These are phyloP conservation scores for Irpex rosettiformis DNA, from an alignment of 1,284 basidiomycete genomes.

Conservation along the genomic window DNA sequence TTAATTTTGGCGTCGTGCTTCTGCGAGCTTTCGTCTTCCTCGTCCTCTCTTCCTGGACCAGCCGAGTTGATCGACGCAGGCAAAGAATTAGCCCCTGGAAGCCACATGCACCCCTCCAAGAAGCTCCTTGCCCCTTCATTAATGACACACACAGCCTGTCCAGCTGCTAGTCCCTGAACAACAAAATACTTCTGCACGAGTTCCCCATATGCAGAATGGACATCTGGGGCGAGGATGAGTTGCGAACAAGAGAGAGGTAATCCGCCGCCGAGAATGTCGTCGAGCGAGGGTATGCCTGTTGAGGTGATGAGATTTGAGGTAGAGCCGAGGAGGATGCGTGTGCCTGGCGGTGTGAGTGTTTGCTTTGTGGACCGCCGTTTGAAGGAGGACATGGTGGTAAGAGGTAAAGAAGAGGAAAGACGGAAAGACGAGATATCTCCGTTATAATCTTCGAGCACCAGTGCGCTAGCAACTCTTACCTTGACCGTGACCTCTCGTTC, in stretches of 20 bases:
- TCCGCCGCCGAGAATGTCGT: conserved; percentile 93
- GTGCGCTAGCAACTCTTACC: background rate
- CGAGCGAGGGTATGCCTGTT: conserved; percentile 91
- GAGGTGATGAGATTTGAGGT: conserved; percentile 68
- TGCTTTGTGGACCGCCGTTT: conserved; percentile 60
- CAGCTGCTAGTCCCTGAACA: conserved; percentile 77
- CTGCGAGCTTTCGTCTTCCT: conserved; percentile 32
- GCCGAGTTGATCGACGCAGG: background rate
- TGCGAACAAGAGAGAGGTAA: conserved; percentile 81
- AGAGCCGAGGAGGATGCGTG: conserved; percentile 62
- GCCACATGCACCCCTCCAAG: conserved; percentile 79
- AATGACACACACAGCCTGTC: conserved; percentile 71
- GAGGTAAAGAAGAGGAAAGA: background rate
- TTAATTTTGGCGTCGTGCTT: conserved; percentile 58
- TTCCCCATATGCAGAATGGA: conserved; percentile 82
- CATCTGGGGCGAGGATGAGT: conserved; percentile 76
- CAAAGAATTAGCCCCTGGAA: conserved; percentile 28
- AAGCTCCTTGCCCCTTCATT: conserved; percentile 54
- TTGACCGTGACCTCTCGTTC: background rate
- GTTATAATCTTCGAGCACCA: background rate
- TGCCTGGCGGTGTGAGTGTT: conserved; percentile 46
- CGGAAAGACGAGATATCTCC: background rate
- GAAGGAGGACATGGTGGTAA: conserved; percentile 74
- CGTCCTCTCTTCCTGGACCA: conserved; percentile 30
- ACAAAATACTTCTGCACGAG: conserved; percentile 87